Conservation (phyloP, 1,139 yeast species). For the Debaryomyces robertsiae region DNA sequence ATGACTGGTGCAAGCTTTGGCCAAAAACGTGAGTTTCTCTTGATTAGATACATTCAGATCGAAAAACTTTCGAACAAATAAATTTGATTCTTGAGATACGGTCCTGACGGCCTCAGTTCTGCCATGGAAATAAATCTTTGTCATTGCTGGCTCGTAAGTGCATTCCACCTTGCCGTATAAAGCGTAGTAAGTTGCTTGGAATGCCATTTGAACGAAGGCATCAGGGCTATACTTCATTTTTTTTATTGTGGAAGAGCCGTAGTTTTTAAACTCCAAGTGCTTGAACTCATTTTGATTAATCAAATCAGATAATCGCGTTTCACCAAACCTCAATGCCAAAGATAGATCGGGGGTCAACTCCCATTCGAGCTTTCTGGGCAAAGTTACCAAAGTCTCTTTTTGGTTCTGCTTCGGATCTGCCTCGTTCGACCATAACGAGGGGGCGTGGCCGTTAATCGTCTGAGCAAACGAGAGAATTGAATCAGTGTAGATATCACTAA, state of each 20-base stretch:
- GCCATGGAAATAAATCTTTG: conserved; percentile 83
- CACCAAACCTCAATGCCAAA: conserved; percentile 84
- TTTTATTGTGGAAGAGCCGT: conserved; percentile 79
- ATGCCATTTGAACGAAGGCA: conserved; percentile 92
- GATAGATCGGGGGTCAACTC: conserved; percentile 75
- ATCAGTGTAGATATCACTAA: conserved; percentile 88
- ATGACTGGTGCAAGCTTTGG: conserved; percentile 72
- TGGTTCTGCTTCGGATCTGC: conserved; percentile 10
- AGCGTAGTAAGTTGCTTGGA: conserved; percentile 91
- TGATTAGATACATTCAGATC: conserved; percentile 62
- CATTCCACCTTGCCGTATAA: conserved; percentile 91
- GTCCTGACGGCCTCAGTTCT: conserved; percentile 91
- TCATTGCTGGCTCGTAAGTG: conserved; percentile 96
- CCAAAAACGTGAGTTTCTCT: conserved; percentile 62
- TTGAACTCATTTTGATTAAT: conserved; percentile 89
- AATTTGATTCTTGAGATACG: conserved; percentile 77
- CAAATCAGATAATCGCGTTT: conserved; percentile 82
- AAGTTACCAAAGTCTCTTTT: conserved; percentile 48
- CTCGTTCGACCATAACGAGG: conserved; percentile 62
- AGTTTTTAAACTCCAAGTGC: conserved; percentile 72
- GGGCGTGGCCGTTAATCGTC: conserved; percentile 78
- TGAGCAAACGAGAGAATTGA: conserved; percentile 85
- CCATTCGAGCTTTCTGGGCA: conserved; percentile 92
- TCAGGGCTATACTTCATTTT: conserved; percentile 90
- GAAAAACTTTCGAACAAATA: conserved; percentile 82